Evolutionary conservation across 805 yeast species (phyloP), one percentile per base, ranked within the genome.

Genomic region (Yarrowia osloensis): DNA sequence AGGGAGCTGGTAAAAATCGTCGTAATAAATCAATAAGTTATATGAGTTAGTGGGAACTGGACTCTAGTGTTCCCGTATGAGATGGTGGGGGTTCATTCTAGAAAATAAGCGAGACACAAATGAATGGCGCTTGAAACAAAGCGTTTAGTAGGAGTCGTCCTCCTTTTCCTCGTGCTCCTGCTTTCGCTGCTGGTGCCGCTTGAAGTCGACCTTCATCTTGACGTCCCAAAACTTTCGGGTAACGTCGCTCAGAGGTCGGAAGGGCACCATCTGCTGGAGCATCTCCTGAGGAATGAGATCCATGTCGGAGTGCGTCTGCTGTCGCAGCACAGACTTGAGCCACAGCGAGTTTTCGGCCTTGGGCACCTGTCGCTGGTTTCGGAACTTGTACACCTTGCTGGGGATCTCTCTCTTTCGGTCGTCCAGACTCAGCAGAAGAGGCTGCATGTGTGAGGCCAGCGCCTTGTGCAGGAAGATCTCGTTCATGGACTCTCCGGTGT

Each of bases 201-300:
- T 28, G 24, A n/a, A 40, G 63, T 57, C 63, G 13, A 40, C 63
- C 63, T 57, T 57, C 63, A 61, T 44, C 54, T 61, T 61, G 66
- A 35, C 52, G 13, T 61, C 54, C 66, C 66, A 61, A 12, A 46
- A 33, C 54, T 61, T 61, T 31, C 66, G 54, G 54, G 54, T 61
- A 15, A 61, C 66, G 33, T 44, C 54, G 12, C 44, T 33, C 19
- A 61, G 66, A 4, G 66, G 66, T 26, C n/a, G 42, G 44, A 61
- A 61, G 11, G 66, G 66, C 33, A 61, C 66, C 66, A 61, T 61
- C 54, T 61, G 66, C 42, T 46, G 40, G 15, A 61, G 66, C 66
- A 61, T 44, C n/a, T 44, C 54, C 54, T n/a, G 40, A 13, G 66
- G 66, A 12, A 61, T 46, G n/a, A 33, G 42, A 31, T 61, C 52